Conservation (phyloP, 805 yeast species). For the Candida ficus region DNA sequence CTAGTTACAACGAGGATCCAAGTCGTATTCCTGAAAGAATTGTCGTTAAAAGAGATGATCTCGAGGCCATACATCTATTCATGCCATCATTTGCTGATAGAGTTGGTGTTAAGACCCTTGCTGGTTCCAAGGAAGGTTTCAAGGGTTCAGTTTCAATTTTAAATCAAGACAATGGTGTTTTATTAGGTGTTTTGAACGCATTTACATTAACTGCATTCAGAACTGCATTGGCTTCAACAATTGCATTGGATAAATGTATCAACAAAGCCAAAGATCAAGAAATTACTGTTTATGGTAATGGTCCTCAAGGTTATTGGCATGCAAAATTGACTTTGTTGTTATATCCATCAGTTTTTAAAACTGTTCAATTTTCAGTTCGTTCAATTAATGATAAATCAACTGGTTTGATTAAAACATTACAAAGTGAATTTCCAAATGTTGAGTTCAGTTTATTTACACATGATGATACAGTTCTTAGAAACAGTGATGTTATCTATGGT, state of each 20-base stretch:
- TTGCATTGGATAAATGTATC: conserved; percentile 38
- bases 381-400: conserved; percentile 32
- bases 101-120: conserved; percentile 57
- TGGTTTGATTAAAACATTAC: conserved; percentile 23
- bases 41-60: conserved; percentile 35
- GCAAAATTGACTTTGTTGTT: conserved; percentile 36
- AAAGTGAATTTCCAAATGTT: conserved; percentile 26
- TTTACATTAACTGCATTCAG: conserved; percentile 58
- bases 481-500: conserved; percentile 48
- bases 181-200: conserved; percentile 53
- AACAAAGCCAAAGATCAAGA: conserved; percentile 21
- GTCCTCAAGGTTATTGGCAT: conserved; percentile 66
- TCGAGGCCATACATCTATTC: conserved; percentile 44
- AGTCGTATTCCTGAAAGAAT: conserved; percentile 50
- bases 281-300: conserved; percentile 51
- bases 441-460: conserved; percentile 22
- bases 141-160: conserved; percentile 51
- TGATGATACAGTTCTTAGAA: conserved; percentile 26
- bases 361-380: conserved; percentile 44
- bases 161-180: conserved; percentile 44
- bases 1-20: conserved; percentile 38
- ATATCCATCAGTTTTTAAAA: conserved; percentile 32
- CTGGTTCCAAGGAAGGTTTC: conserved; percentile 55
- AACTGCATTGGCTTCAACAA: conserved; percentile 54
- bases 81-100: conserved; percentile 59